phyloP scores from a whole-genome alignment of 129 eudicot species.

The Helichrysum umbraculigerum region DNA sequence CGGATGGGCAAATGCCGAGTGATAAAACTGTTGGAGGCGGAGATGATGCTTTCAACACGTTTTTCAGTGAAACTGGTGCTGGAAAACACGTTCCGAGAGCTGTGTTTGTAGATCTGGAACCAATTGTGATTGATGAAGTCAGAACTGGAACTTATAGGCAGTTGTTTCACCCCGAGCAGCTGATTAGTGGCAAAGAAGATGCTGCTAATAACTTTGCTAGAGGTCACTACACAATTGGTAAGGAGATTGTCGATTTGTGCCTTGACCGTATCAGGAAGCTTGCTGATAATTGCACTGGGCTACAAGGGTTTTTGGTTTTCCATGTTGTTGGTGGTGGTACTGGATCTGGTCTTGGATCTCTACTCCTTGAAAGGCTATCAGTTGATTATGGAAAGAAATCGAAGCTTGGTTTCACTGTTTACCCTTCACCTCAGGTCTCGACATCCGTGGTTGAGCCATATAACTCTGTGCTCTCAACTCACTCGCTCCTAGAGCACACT shows the following conservation, averaged over 20 bases:
- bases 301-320: too few species aligned
- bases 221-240: slow-evolving; percentile 85
- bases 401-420: too few species aligned
- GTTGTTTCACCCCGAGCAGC: slow-evolving; percentile 83
- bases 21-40: slow-evolving; percentile 77
- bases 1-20: slow-evolving; percentile 86
- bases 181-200: slow-evolving; percentile 82
- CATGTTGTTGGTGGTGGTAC: too few species aligned
- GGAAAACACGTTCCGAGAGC: slow-evolving; percentile 87
- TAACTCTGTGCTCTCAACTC: too few species aligned
- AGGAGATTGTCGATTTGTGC: slow-evolving; percentile 79
- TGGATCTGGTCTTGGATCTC: too few species aligned
- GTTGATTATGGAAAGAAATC: too few species aligned
- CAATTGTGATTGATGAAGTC: slow-evolving; percentile 81
- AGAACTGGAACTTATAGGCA: slow-evolving; percentile 76
- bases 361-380: too few species aligned
- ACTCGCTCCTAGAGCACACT: too few species aligned
- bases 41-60: slow-evolving; percentile 85
- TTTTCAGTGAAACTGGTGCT: slow-evolving; percentile 82
- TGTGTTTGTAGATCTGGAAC: slow-evolving; percentile 71
- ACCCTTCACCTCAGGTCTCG: too few species aligned
- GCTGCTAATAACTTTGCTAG: slow-evolving; percentile 86
- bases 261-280: slow-evolving; percentile 83
- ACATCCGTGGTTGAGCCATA: too few species aligned
- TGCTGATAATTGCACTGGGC: too few species aligned